These are phyloP conservation scores for Aspergillus transmontanensis DNA, from an alignment of 2,329 filamentous ascomycete species.

Conservation along the genomic window DNA sequence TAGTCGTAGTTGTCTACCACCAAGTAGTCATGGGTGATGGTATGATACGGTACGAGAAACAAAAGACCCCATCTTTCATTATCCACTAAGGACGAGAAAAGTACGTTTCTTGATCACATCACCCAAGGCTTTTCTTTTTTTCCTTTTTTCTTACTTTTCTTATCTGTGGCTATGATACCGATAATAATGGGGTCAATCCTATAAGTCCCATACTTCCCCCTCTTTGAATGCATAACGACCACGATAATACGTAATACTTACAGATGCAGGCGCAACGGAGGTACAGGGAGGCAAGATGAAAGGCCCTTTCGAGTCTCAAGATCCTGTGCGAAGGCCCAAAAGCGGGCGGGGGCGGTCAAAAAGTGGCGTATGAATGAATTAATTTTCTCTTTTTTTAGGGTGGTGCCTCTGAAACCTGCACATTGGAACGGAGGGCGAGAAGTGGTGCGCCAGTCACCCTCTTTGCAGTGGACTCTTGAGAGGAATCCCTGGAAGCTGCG, in stretches of 20 bases:
- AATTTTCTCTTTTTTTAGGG: constrained; percentile 8
- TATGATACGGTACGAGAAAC: constrained; percentile 10
- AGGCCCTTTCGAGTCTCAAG: constrained; percentile 7
- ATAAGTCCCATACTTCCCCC: neutral
- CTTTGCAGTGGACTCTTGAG: constrained; percentile 6
- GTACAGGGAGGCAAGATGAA: constrained; percentile 1
- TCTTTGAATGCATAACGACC: neutral
- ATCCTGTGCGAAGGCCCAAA: constrained; percentile 24
- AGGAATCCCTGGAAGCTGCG: constrained; percentile 18
- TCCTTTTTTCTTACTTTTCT: neutral
- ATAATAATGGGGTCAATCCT: neutral
- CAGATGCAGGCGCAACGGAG: constrained; percentile 15
- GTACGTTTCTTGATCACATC: neutral
- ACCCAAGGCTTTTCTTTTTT: neutral
- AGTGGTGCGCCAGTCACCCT: constrained; percentile 11
- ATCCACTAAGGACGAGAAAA: neutral
- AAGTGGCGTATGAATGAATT: constrained; percentile 21
- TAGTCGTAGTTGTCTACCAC: neutral
- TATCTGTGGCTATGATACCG: neutral
- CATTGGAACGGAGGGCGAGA: constrained; percentile 14
- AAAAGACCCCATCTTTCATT: neutral
- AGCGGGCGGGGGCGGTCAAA: constrained; percentile 17
- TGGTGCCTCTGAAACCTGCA: constrained; percentile 17
- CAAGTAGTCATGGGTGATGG: constrained; percentile 9
- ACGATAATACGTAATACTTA: constrained; percentile 4